Percentiles rank a stretch among this genome's conserved stretches.
These are phyloP conservation scores for Kodamaea neixiangensis DNA, from an alignment of 805 yeast genomes.

Conservation along the genomic window DNA sequence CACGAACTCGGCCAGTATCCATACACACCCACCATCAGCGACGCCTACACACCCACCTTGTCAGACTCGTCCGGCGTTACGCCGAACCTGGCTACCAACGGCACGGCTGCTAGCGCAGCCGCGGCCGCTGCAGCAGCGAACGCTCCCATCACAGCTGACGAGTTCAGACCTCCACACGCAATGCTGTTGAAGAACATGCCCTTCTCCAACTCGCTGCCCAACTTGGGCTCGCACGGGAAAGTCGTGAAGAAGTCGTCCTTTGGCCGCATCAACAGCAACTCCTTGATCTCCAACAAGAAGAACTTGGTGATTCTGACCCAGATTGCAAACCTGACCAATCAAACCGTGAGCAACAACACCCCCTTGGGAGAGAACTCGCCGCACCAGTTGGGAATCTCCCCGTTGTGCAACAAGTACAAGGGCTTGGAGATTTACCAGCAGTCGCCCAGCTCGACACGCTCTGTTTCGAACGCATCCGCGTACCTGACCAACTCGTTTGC, in stretches of 20 bases:
- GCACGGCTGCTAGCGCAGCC: not conserved
- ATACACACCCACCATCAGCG: constrained; percentile 18
- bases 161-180: constrained; percentile 11
- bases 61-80: constrained; percentile 19
- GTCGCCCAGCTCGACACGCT: constrained; percentile 14
- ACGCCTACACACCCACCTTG: constrained; percentile 19
- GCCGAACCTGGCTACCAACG: constrained; percentile 12
- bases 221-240: constrained; percentile 14
- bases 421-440: constrained; percentile 19
- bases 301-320: constrained; percentile 17
- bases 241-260: constrained; percentile 20
- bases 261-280: constrained; percentile 16
- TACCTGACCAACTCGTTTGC: constrained; percentile 13
- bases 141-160: constrained; percentile 9
- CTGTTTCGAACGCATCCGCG: constrained; percentile 16
- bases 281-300: constrained; percentile 17
- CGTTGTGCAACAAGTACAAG: constrained; percentile 22
- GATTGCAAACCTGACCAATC: constrained; percentile 1
- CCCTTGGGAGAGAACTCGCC: constrained; percentile 9
- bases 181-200: constrained; percentile 11
- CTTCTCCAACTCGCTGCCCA: constrained; percentile 8
- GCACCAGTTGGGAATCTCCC: constrained; percentile 21
- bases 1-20: constrained; percentile 16
- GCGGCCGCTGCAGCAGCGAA: not conserved
- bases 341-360: not conserved